Percentiles rank a stretch among this genome's conserved stretches.
phyloP scores from a whole-genome alignment of 345 rosid species.

The Geranium rotundifolium region DNA sequence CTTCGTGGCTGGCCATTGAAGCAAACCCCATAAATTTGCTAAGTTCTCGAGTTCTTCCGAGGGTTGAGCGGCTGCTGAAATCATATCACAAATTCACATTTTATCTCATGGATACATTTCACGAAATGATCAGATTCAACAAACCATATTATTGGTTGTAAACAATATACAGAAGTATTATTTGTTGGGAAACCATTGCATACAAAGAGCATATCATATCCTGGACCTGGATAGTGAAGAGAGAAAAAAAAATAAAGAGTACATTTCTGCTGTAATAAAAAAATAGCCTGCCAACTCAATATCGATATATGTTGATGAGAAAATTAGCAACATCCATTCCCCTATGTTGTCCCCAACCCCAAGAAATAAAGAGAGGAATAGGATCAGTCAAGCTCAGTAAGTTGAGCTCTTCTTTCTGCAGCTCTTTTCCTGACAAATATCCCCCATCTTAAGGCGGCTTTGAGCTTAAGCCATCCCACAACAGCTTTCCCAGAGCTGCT shows the following conservation, averaged over 20 bases:
- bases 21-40: too few species aligned
- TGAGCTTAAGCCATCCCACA: slow-evolving; percentile 23
- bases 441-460: slow-evolving; percentile 24
- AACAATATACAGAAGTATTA: background rate
- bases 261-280: background rate
- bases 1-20: too few species aligned
- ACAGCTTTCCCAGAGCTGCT: slow-evolving; percentile 17
- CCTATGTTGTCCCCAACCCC: background rate
- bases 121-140: background rate
- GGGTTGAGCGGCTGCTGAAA: too few species aligned
- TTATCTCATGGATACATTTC: background rate
- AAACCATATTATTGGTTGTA: background rate
- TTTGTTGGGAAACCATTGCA: background rate
- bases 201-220: background rate
- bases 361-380: too few species aligned
- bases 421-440: slow-evolving; percentile 22
- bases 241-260: background rate
- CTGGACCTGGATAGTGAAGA: background rate
- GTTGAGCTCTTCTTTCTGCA: slow-evolving; percentile 23
- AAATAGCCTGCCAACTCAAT: too few species aligned
- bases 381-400: slow-evolving; percentile 12
- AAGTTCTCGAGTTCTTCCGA: too few species aligned
- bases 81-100: too few species aligned
- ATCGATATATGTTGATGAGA: too few species aligned
- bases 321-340: too few species aligned